phyloP scores from a whole-genome alignment of 495 filamentous ascomycete species.

The Amniculicola lignicola region DNA sequence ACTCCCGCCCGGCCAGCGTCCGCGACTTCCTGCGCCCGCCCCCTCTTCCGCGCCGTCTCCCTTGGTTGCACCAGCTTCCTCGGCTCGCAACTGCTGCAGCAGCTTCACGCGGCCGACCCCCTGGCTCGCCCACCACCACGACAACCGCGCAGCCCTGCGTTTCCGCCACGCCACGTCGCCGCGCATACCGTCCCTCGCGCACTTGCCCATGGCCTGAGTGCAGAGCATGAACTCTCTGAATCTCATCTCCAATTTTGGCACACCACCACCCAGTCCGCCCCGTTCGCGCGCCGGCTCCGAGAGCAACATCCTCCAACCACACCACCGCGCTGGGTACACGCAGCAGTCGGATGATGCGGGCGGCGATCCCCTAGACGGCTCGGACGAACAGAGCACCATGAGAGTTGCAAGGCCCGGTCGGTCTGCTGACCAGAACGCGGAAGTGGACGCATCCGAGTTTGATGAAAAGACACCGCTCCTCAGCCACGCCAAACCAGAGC shows the following conservation, averaged over 20 bases:
- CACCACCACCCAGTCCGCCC: constrained; percentile 44
- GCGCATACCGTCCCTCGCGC: not conserved
- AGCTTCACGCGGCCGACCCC: too few relatives aligned
- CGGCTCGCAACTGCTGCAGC: too few relatives aligned
- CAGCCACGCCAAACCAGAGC: constrained; percentile 9
- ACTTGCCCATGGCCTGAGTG: constrained; percentile 50
- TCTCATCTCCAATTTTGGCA: constrained; percentile 78
- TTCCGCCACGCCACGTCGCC: not conserved
- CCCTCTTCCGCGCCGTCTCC: too few relatives aligned
- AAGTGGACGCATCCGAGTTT: constrained; percentile 32
- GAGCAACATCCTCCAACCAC: constrained; percentile 26
- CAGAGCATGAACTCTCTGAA: constrained; percentile 97
- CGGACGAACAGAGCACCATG: constrained; percentile 29
- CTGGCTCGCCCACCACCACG: too few relatives aligned
- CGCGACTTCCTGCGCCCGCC: too few relatives aligned
- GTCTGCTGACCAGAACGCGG: constrained; percentile 17
- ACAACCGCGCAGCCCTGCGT: not conserved
- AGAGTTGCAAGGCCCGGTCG: constrained; percentile 7
- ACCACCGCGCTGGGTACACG: constrained; percentile 1
- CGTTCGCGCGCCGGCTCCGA: constrained; percentile 33
- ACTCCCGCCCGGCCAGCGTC: too few relatives aligned
- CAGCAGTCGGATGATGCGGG: constrained; percentile 25
- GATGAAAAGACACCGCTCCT: constrained; percentile 71
- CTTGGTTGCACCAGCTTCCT: too few relatives aligned
- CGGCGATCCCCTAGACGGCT: constrained; percentile 8